phyloP scores from a whole-genome alignment of 495 filamentous ascomycete species.

The Penicillium bovifimosum region DNA sequence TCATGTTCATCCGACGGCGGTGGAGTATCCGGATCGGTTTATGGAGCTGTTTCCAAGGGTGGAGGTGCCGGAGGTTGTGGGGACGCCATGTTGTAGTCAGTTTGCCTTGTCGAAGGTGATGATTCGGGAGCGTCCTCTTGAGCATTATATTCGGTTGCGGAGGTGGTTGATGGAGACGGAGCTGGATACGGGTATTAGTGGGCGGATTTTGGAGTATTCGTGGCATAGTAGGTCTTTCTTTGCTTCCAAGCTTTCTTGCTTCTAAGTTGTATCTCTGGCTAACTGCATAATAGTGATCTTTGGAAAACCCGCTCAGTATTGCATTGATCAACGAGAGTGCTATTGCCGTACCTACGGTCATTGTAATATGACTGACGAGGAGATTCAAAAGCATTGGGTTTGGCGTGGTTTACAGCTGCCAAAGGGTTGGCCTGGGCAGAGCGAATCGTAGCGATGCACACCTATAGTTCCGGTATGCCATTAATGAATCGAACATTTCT shows the following conservation, averaged over 20 bases:
- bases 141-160: conserved; percentile 49
- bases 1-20: conserved; percentile 12
- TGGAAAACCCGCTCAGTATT: conserved; percentile 22
- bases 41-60: conserved; percentile 36
- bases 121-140: conserved; percentile 37
- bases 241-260: no score
- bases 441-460: neutral
- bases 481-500: neutral
- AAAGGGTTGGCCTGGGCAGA: conserved; percentile 16
- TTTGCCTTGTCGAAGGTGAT: conserved; percentile 56
- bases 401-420: conserved; percentile 21
- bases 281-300: conserved; percentile 20
- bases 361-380: conserved; percentile 20
- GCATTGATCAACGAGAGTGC: conserved; percentile 30
- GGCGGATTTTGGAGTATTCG: conserved; percentile 61
- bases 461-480: neutral
- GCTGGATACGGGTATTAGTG: conserved; percentile 48
- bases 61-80: conserved; percentile 27
- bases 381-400: conserved; percentile 20
- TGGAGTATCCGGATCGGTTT: conserved; percentile 26
- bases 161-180: conserved; percentile 57
- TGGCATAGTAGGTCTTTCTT: conserved; percentile 53
- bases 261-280: no score
- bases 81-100: conserved; percentile 59
- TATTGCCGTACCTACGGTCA: conserved; percentile 41